Conservation (phyloP, 352 stramenopile genomes). For the Phytophthora agathidicida region DNA sequence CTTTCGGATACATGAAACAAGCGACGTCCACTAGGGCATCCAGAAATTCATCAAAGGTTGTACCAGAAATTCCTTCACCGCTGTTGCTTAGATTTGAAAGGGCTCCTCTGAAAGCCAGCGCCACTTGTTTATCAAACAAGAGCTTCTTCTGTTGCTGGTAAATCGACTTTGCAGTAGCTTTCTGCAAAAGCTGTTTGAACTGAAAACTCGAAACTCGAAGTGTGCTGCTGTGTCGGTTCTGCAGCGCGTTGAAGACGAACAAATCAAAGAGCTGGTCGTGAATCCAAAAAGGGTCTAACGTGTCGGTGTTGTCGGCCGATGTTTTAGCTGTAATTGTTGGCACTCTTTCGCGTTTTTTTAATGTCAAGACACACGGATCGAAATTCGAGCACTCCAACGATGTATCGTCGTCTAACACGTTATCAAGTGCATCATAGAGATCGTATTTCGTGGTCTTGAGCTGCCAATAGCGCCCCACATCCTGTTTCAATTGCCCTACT, state of each 20-base stretch:
- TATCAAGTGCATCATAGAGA: conserved; percentile 35
- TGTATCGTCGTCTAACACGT: conserved; percentile 28
- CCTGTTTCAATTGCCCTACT: conserved; percentile 45
- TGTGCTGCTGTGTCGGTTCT: conserved; percentile 50
- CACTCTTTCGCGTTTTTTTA: conserved; percentile 16
- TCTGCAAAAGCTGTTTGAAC: conserved; percentile 67
- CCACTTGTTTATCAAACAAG: conserved; percentile 47
- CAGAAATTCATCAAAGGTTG: conserved; percentile 64
- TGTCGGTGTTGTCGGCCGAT: neutral
- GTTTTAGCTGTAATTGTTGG: neutral
- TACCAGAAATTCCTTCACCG: conserved; percentile 24
- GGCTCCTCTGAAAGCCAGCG: conserved; percentile 28
- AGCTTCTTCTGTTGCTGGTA: conserved; percentile 43
- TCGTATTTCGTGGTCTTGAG: conserved; percentile 50
- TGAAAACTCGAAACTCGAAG: conserved; percentile 65
- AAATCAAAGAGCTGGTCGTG: conserved; percentile 70
- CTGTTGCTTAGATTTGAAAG: conserved; percentile 22
- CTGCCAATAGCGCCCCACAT: conserved; percentile 55
- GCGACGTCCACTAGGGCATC: conserved; percentile 64
- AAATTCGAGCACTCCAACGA: conserved; percentile 19
- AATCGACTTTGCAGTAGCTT: conserved; percentile 24
- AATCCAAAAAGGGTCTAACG: conserved; percentile 54
- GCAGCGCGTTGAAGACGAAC: conserved; percentile 64
- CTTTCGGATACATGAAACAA: conserved; percentile 43
- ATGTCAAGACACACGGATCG: conserved; percentile 13